A percentile compares a stretch with the other conserved stretches of the same genome.
Evolutionary conservation across 2,329 filamentous ascomycete species (phyloP).

Genomic region (Colletotrichum caudatum): DNA sequence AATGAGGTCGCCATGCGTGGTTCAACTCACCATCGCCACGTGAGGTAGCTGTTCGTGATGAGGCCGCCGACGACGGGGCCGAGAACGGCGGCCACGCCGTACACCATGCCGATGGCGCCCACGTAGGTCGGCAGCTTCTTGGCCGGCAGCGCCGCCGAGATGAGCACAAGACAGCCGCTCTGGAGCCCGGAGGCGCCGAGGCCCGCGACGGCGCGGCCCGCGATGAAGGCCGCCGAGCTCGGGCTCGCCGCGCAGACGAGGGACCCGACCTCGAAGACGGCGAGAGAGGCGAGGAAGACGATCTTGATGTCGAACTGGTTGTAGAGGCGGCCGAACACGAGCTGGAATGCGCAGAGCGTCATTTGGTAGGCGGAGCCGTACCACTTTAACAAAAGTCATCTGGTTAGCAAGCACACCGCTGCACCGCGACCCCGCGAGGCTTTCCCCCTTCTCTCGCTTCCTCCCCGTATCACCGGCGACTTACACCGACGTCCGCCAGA

Average conservation of each 20-base stretch:
- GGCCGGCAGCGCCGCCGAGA: conserved; percentile 26
- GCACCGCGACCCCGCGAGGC: too few relatives aligned
- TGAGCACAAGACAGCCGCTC: conserved; percentile 31
- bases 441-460: too few relatives aligned
- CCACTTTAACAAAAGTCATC: conserved; percentile 42
- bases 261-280: conserved; percentile 50
- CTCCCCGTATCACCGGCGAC: conserved; percentile 26
- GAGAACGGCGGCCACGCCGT: conserved; percentile 31
- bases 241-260: conserved; percentile 53
- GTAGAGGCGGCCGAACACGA: conserved; percentile 49
- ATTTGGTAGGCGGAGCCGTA: conserved; percentile 48
- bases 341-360: conserved; percentile 46
- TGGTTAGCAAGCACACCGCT: too few relatives aligned
- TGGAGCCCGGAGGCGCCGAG: conserved; percentile 50
- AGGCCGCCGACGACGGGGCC: conserved; percentile 41
- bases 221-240: conserved; percentile 51
- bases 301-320: conserved; percentile 48
- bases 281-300: conserved; percentile 47
- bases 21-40: conserved; percentile 27
- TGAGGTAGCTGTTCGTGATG: conserved; percentile 31
- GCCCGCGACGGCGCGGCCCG: conserved; percentile 53
- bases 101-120: conserved; percentile 32
- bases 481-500: conserved; percentile 55
- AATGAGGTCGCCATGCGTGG: background rate
- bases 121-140: conserved; percentile 29